Conservation (phyloP, 345 rosid genomes). For the Hibiscus tridactylites region DNA sequence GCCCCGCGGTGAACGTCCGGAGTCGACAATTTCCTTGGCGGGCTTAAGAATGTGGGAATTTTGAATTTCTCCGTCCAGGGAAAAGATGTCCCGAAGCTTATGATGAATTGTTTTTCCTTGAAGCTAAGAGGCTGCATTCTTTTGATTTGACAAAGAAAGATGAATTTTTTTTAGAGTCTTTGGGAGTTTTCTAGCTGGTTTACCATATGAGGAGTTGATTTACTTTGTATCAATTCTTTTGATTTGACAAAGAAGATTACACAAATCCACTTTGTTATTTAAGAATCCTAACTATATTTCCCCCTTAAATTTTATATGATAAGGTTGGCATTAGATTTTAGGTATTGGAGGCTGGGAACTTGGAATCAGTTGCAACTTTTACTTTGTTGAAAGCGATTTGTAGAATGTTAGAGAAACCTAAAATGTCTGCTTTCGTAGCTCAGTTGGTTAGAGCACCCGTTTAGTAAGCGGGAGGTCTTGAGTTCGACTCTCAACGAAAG, state of each 20-base stretch:
- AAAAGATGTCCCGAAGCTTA: not conserved
- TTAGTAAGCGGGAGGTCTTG: constrained; percentile 92
- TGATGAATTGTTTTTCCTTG: constrained; percentile 5
- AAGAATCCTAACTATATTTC: not conserved
- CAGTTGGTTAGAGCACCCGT: constrained; percentile 98
- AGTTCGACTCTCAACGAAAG: too few relatives aligned
- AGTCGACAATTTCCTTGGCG: not conserved
- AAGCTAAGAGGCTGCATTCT: not conserved
- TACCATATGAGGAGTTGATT: not conserved
- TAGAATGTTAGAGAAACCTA: too few relatives aligned
- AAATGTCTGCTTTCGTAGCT: constrained; percentile 43
- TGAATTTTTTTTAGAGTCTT: not conserved
- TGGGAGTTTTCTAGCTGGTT: not conserved
- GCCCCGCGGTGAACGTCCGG: not conserved
- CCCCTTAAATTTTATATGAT: not conserved
- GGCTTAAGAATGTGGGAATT: constrained; percentile 10
- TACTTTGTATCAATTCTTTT: constrained; percentile 13
- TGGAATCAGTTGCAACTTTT: too few relatives aligned
- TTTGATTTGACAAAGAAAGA: not conserved
- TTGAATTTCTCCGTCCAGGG: constrained; percentile 1
- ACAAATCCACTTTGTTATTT: not conserved
- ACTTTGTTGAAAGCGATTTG: too few relatives aligned
- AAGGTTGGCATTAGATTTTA: not conserved
- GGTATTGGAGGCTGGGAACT: too few relatives aligned
- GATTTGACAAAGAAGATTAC: constrained; percentile 10